Evolutionary conservation across 1,284 basidiomycete species (phyloP), one percentile per base, ranked within the genome.

Genomic region (Mycena sp.): DNA sequence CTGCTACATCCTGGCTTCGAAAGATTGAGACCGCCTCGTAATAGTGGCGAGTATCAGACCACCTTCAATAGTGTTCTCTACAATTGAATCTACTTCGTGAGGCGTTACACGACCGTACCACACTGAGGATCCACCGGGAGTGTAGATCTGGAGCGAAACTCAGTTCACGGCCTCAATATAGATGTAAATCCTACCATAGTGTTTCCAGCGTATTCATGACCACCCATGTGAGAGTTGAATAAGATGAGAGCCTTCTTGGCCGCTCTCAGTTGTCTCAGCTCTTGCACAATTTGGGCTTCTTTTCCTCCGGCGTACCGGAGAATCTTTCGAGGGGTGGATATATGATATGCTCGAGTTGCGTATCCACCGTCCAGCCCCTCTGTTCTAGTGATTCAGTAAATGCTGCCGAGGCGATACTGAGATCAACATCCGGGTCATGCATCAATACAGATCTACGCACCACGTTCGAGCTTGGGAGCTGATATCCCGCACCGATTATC

Each of bases 51-150:
- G 84, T 45, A 98, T 83, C 72, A 90, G 86, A 3, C 96, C 96
- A 9, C 87, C 82, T 60, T 95, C 83, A 61, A 98, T 88, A 12
- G 96, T 98, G 69, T 94, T 90, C 71, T 89, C 85, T 32, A 98
- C 94, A 56, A 98, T 90, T 5, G 89, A 84, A 44, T 93, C 91
- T 41, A 95, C 90, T 71, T 96, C 92, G 72, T 95, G 91, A 12
- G 95, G 90, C 35, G 91, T 90, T 2, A 97, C 94, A 28, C 96
- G 90, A 14, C 96, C 96, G 72, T 98, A 98, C 88, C 95, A 67
- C 19, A 67, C 60, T 6, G 63, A 50, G 12, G 63, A 12, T 4
- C 66, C 66, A 12, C 25, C 51, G 9, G 66, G 66, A 2, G 44
- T 48, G 53, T 63, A 65, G 40, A 67, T 65, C 66, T 65, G n/a